Percentiles rank a stretch among this genome's conserved stretches.
These are phyloP conservation scores for Trapa bicornis DNA, from an alignment of 345 rosid species.

Conservation along the genomic window DNA sequence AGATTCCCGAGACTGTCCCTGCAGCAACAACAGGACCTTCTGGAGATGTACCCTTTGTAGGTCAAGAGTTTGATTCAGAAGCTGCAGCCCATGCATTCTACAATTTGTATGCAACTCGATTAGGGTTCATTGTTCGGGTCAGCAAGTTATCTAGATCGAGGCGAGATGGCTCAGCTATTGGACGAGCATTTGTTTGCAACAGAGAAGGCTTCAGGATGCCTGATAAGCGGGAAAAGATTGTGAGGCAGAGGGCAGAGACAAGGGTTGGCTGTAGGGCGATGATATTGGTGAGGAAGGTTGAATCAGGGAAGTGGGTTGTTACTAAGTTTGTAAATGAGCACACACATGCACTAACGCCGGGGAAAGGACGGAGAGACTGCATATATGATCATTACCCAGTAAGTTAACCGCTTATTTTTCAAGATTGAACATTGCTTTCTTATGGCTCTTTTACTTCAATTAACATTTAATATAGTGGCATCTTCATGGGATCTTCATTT, in stretches of 20 bases:
- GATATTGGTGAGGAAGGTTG: constrained; percentile 90
- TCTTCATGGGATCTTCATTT: too few relatives aligned
- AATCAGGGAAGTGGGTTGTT: constrained; percentile 85
- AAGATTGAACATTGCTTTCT: background rate
- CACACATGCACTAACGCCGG: constrained; percentile 73
- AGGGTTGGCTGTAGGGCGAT: constrained; percentile 99
- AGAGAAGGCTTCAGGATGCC: constrained; percentile 91
- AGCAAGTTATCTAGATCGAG: constrained; percentile 95
- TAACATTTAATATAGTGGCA: too few relatives aligned
- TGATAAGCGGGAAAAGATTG: constrained; percentile 83
- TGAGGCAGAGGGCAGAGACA: constrained; percentile 92
- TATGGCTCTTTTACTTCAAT: background rate
- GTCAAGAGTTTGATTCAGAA: constrained; percentile 90
- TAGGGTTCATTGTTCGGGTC: constrained; percentile 89
- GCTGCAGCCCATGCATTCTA: constrained; percentile 90
- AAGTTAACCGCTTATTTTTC: constrained; percentile 21
- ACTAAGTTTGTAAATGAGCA: constrained; percentile 91
- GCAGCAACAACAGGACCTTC: constrained; percentile 17
- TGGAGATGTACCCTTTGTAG: constrained; percentile 62
- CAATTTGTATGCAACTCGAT: constrained; percentile 69
- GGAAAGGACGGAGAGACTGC: constrained; percentile 82
- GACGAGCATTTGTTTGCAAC: constrained; percentile 93
- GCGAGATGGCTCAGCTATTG: constrained; percentile 89
- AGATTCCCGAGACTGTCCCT: constrained; percentile 23
- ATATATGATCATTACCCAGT: constrained; percentile 97